These are phyloP conservation scores for Hamigera avellanea DNA, from an alignment of 495 filamentous ascomycete species.

Conservation along the genomic window DNA sequence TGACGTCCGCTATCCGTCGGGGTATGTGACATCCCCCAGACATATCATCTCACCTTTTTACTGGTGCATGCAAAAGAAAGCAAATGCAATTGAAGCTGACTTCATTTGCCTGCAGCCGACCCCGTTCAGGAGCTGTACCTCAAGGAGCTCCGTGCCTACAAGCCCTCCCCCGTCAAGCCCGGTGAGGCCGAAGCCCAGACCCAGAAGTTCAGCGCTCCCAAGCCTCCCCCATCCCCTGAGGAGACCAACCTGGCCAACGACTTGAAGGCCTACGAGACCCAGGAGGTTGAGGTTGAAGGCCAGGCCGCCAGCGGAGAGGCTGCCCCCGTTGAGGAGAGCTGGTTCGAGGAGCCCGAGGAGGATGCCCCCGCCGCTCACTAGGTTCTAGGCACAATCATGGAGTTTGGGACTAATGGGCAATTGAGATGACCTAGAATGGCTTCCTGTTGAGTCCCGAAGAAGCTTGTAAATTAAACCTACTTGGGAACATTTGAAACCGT, in stretches of 20 bases:
- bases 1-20: conserved; percentile 38
- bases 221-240: conserved; percentile 75
- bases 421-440: conserved; percentile 10
- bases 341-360: conserved; percentile 52
- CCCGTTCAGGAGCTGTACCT: conserved; percentile 96
- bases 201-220: conserved; percentile 70
- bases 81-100: neutral
- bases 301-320: conserved; percentile 48
- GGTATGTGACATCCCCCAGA: conserved; percentile 17
- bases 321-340: conserved; percentile 51
- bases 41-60: neutral
- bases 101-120: conserved; percentile 53
- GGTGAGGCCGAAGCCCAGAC: conserved; percentile 83
- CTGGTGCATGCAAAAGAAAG: neutral
- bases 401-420: conserved; percentile 15
- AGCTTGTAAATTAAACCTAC: conserved; percentile 37
- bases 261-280: conserved; percentile 83
- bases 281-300: conserved; percentile 91
- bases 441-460: conserved; percentile 23
- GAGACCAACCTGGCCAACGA: conserved; percentile 83
- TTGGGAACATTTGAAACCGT: conserved; percentile 25
- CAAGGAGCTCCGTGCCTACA: conserved; percentile 86
- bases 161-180: conserved; percentile 70
- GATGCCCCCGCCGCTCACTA: conserved; percentile 40
- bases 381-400: conserved; percentile 19